phyloP scores from a whole-genome alignment of 2,329 filamentous ascomycete species.

The Exophiala sp. region DNA sequence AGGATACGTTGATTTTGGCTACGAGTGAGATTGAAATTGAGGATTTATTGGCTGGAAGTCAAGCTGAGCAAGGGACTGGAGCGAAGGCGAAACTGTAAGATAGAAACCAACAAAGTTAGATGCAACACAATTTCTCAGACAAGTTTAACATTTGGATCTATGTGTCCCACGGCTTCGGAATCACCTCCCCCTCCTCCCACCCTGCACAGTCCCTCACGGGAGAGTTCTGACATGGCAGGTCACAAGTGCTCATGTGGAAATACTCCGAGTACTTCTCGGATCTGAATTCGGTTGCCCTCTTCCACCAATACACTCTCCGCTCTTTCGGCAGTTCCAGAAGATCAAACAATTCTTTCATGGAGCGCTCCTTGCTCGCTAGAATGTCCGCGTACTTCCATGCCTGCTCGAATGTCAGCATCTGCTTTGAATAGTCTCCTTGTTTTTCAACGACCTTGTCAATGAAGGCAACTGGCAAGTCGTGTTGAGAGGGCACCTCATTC shows the following conservation, averaged over 20 bases:
- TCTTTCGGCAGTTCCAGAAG: constrained; percentile 10
- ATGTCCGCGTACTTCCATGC: constrained; percentile 10
- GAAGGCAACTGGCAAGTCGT: background rate
- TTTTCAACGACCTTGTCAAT: background rate
- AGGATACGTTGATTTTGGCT: constrained; percentile 50
- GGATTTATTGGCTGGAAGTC: constrained; percentile 10
- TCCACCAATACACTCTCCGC: constrained; percentile 14
- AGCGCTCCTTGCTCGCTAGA: background rate
- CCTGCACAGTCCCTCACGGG: constrained; percentile 1
- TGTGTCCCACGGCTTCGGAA: constrained; percentile 8
- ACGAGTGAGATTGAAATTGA: constrained; percentile 47
- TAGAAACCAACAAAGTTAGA: too few species aligned
- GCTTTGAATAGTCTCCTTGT: background rate
- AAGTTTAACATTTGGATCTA: background rate
- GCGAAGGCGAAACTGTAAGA: constrained; percentile 29
- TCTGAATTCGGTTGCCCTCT: constrained; percentile 2
- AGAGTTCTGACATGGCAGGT: background rate
- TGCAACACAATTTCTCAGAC: too few species aligned
- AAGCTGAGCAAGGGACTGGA: background rate
- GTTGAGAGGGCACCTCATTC: background rate
- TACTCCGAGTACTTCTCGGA: background rate
- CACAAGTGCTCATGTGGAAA: background rate
- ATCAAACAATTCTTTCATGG: constrained; percentile 17
- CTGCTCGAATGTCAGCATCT: background rate
- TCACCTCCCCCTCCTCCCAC: constrained; percentile 14